Evolutionary conservation across 306 rosid species (phyloP), one percentile per base, ranked within the genome.

Genomic region (Lathyrus tuberosus): DNA sequence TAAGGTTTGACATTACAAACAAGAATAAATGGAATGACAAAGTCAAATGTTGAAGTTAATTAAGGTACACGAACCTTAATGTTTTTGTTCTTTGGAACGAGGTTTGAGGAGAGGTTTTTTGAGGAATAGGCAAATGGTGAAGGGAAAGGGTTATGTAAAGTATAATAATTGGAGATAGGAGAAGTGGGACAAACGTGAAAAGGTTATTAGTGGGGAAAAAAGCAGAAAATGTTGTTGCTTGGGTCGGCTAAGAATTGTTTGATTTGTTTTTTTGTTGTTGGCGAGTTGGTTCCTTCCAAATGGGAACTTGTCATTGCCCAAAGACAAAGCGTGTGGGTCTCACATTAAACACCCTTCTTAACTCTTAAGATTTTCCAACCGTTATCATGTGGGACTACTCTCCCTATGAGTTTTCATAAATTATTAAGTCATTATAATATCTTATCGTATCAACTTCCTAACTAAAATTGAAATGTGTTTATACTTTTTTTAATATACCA

Each of bases 1-100:
- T 17, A 49, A n/a, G 1, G 26, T 51, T 17, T 51, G 57, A 51
- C 57, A 51, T 51, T 9, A 33, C 1, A 33, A 33, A 33, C 38
- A 33, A 1, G 9, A 33, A 33, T 35, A 53, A 10, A 4, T 10
- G 28, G 7, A 53, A 22, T 1, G 17, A 66, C 43, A 66, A 75
- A 66, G 79, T 75, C 79, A 75, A 67, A 67, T 10, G 68, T 35
- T 14, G 73, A 60, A 46, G 63, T 57, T 26, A 41, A 24, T 20
- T 12, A 63, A 65, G 49, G 26, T 33, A 53, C 16, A 53, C 33
- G 33, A 53, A 53, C 60, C 60, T 53, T 53, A 22, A 52, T 12
- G 33, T 53, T 22, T 53, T 53, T 17, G 15, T 6, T 48, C 47
- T 40, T 12, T 18, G 8, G 35, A 18, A 65, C 30, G 48, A 54